Evolutionary conservation across 306 rosid genomes (phyloP), one percentile per base, ranked within the genome.

Genomic region (Myrica gale): DNA sequence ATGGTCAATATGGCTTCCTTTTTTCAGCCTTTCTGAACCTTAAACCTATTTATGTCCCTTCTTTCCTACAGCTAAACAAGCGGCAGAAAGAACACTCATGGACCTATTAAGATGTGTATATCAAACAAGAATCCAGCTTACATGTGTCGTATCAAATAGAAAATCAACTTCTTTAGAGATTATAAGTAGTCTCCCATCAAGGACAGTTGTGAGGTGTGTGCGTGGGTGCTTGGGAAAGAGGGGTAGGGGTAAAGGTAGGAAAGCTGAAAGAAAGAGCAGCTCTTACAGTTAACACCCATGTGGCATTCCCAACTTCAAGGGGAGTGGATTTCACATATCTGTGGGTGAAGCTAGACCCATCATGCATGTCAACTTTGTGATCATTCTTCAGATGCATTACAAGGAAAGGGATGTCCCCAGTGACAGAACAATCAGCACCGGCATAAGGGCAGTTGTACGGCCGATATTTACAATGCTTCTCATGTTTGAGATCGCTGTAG

Each of bases 301-400:
- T 87, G 48, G 90, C 90, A 77, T 87, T 82, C 72, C 80, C 90
- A 21, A 82, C 80, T 77, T 87, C 90, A 13, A 77, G 83, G 20
- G 90, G 87, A 78, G 81, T 87, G 71, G 88, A 87, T 76, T 87
- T 87, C 37, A 87, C 88, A 72, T 87, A 87, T 87, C 90, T 80
- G 65, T 87, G 90, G 73, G 78, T 87, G 85, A 87, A 87, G 58
- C 85, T 73, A 57, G 71, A 84, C 13, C 90, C 90, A 47, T 82
- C 86, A 58, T 87, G 90, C 85, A 87, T 84, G 82, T 87, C 90
- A 58, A 87, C 88, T 75, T 87, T 85, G 82, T 87, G 90, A 15
- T 79, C 84, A 32, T 84, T 78, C 74, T 82, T 82, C 50, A 87
- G 84, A 75, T 87, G 90, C 86, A 78, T 77, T 70, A 80, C 80